Conservation (phyloP, 1,284 basidiomycete genomes). For the Trametes hirsuta region DNA sequence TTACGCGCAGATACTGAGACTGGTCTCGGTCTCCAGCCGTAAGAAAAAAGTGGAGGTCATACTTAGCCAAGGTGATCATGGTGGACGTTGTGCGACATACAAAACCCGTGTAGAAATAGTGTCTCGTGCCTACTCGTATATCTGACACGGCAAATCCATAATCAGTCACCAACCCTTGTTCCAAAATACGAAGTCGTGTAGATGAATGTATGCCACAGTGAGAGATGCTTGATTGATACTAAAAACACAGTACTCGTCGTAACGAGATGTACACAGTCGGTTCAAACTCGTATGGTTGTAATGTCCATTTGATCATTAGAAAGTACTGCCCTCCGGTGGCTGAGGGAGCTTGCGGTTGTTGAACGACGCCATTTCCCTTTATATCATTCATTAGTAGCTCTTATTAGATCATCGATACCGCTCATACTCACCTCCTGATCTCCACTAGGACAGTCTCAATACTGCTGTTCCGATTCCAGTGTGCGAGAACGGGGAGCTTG, state of each 20-base stretch:
- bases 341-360: slow-evolving; percentile 94
- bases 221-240: slow-evolving; percentile 23
- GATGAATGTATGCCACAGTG: not conserved
- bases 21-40: too few relatives aligned
- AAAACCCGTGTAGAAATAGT: too few relatives aligned
- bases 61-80: too few relatives aligned
- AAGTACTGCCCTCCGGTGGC: slow-evolving; percentile 85
- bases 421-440: slow-evolving; percentile 74
- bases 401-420: not conserved
- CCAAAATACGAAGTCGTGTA: not conserved
- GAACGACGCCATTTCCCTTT: slow-evolving; percentile 92
- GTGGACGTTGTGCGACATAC: too few relatives aligned
- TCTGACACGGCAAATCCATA: too few relatives aligned
- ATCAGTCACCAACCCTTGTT: not conserved
- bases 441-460: slow-evolving; percentile 91
- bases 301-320: slow-evolving; percentile 41
- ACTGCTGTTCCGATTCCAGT: slow-evolving; percentile 78
- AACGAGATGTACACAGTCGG: slow-evolving; percentile 22
- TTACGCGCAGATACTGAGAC: too few relatives aligned
- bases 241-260: slow-evolving; percentile 28
- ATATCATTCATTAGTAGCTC: not conserved
- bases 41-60: too few relatives aligned
- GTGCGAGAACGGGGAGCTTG: slow-evolving; percentile 70
- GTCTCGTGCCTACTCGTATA: too few relatives aligned
- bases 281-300: slow-evolving; percentile 6